phyloP scores from a whole-genome alignment of 352 stramenopile genomes.

The Phytopythium vexans region DNA sequence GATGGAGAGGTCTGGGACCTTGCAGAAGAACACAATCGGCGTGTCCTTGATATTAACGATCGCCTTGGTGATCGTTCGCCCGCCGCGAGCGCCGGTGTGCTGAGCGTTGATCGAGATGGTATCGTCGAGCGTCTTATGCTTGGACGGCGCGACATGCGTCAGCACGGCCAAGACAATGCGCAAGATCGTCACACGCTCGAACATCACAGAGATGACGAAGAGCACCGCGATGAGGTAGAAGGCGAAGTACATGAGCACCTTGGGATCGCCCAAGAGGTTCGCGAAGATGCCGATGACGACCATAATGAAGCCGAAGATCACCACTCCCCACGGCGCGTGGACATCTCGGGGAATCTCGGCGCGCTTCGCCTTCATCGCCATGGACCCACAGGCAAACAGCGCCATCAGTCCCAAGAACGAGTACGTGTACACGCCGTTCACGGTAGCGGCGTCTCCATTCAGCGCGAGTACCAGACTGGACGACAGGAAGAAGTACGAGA shows the following conservation, averaged over 20 bases:
- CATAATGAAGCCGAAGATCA: conserved; percentile 66
- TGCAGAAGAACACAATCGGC: conserved; percentile 92
- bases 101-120: conserved; percentile 15
- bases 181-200: conserved; percentile 78
- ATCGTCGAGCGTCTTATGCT: conserved; percentile 9
- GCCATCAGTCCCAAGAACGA: conserved; percentile 90
- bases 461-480: conserved; percentile 77
- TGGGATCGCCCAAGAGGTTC: conserved; percentile 66
- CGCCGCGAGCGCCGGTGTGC: conserved; percentile 57
- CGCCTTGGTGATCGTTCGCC: conserved; percentile 58
- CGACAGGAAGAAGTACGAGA: conserved; percentile 70
- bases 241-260: conserved; percentile 80
- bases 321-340: conserved; percentile 78
- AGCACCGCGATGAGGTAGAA: conserved; percentile 75
- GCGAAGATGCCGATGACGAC: conserved; percentile 57
- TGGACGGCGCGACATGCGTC: conserved; percentile 54
- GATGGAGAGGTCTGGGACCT: conserved; percentile 80
- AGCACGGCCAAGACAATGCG: conserved; percentile 69
- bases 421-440: conserved; percentile 91
- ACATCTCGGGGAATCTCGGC: conserved; percentile 87
- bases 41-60: conserved; percentile 68
- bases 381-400: conserved; percentile 89
- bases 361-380: conserved; percentile 91
- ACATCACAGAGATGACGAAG: conserved; percentile 75
- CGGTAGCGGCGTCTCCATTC: conserved; percentile 71